Conservation (phyloP, 768 basidiomycete genomes). For the Psilocybe cyanescens region DNA sequence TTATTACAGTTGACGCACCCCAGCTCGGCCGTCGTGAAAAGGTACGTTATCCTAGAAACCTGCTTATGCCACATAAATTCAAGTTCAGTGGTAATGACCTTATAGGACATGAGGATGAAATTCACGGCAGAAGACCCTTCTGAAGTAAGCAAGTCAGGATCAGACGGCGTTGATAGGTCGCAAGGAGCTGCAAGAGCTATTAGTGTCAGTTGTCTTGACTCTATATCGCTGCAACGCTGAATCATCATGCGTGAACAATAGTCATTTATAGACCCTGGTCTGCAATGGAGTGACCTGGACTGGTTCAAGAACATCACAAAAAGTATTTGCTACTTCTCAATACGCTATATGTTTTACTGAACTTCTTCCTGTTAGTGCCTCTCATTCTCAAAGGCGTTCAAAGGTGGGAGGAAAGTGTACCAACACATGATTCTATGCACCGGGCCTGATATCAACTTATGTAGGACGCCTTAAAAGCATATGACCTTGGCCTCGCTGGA, state of each 20-base stretch:
- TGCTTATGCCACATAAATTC: conserved; percentile 76
- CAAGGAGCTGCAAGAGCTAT: conserved; percentile 97
- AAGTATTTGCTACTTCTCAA: conserved; percentile 34
- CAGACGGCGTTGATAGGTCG: conserved; percentile 69
- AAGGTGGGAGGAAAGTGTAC: conserved; percentile 66
- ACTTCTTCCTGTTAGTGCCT: conserved; percentile 63
- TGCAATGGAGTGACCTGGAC: conserved; percentile 83
- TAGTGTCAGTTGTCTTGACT: conserved; percentile 36
- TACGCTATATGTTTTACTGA: conserved; percentile 38
- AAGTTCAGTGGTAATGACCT: conserved; percentile 26
- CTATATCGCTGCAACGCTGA: neutral
- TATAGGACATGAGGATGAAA: conserved; percentile 96
- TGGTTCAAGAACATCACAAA: conserved; percentile 85
- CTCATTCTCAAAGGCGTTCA: conserved; percentile 91
- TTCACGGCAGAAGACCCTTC: conserved; percentile 81
- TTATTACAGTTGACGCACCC: conserved; percentile 98
- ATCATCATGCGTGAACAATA: conserved; percentile 28
- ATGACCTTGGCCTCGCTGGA: conserved; percentile 73
- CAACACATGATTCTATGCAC: neutral
- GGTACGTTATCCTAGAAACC: conserved; percentile 71
- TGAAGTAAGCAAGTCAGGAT: conserved; percentile 55
- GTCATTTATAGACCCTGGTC: conserved; percentile 93
- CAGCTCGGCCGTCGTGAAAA: conserved; percentile 95
- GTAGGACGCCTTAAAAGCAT: conserved; percentile 83
- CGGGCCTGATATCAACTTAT: neutral